phyloP scores from a whole-genome alignment of 2,329 filamentous ascomycete genomes.

The Pseudogymnoascus sp. region DNA sequence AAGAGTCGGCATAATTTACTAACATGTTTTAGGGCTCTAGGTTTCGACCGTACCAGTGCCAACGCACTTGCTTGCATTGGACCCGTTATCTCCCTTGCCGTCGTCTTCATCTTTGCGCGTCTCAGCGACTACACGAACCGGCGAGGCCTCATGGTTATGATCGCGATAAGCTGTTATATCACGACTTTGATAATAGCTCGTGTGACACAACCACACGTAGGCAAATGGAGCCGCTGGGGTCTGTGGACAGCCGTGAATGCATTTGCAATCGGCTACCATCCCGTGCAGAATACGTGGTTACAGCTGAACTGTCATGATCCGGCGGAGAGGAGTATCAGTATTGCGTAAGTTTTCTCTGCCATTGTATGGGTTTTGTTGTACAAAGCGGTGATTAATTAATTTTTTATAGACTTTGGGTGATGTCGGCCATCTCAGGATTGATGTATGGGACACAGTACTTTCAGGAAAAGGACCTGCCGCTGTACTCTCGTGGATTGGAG shows the following conservation, averaged over 20 bases:
- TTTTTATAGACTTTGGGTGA: slow-evolving; percentile 18
- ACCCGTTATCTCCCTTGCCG: slow-evolving; percentile 15
- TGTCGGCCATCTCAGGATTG: slow-evolving; percentile 23
- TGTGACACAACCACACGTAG: slow-evolving; percentile 19
- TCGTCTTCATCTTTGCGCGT: slow-evolving; percentile 16
- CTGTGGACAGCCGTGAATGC: slow-evolving; percentile 17
- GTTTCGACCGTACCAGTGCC: slow-evolving; percentile 22
- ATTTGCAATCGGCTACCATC: slow-evolving; percentile 21
- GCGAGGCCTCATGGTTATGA: slow-evolving; percentile 31
- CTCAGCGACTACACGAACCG: slow-evolving; percentile 27
- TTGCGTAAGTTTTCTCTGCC: slow-evolving; percentile 22
- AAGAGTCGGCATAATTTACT: neutral
- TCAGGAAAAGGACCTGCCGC: slow-evolving; percentile 19
- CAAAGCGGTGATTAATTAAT: neutral
- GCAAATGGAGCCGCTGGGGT: slow-evolving; percentile 5
- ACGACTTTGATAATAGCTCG: slow-evolving; percentile 32
- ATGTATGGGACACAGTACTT: slow-evolving; percentile 26
- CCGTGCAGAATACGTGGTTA: slow-evolving; percentile 27
- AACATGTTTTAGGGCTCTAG: slow-evolving; percentile 16
- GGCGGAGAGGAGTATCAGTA: slow-evolving; percentile 26
- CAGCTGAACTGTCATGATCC: slow-evolving; percentile 19
- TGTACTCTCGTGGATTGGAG: slow-evolving; percentile 13
- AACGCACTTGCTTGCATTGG: slow-evolving; percentile 27
- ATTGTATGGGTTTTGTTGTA: neutral
- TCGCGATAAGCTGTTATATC: slow-evolving; percentile 32